A percentile compares a stretch with the other conserved stretches of the same genome.
These are phyloP conservation scores for Trematosphaeria pertusa DNA, from an alignment of 2,329 filamentous ascomycete genomes.

Conservation along the genomic window DNA sequence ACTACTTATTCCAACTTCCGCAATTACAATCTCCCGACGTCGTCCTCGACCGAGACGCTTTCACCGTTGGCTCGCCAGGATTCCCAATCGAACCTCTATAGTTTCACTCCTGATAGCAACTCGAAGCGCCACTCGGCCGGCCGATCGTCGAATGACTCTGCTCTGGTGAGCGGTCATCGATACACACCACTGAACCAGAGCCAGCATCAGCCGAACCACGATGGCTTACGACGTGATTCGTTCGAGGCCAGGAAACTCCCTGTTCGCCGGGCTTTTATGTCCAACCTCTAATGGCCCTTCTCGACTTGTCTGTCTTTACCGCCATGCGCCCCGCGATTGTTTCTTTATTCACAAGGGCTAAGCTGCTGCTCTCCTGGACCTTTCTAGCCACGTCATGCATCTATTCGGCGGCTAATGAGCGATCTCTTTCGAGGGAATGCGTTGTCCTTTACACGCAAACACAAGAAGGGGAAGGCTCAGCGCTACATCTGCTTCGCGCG, in stretches of 20 bases:
- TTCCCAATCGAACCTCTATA: constrained; percentile 48
- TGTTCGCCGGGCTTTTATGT: constrained; percentile 20
- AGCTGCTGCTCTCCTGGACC: no score
- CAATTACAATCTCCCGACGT: constrained; percentile 26
- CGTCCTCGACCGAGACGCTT: constrained; percentile 22
- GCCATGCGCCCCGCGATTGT: no score
- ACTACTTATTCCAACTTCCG: constrained; percentile 35
- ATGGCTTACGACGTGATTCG: constrained; percentile 19
- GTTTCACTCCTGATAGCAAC: constrained; percentile 45
- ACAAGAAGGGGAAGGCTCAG: constrained; percentile 2
- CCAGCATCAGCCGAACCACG: constrained; percentile 9
- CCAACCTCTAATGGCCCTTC: constrained; percentile 23
- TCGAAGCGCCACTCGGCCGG: constrained; percentile 37
- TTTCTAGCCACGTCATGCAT: no score
- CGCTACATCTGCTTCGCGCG: not conserved
- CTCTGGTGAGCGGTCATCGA: constrained; percentile 49
- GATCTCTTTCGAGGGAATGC: no score
- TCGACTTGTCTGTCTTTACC: constrained; percentile 10
- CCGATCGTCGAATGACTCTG: constrained; percentile 33
- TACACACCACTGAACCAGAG: constrained; percentile 36
- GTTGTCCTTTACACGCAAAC: no score
- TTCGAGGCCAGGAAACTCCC: constrained; percentile 10
- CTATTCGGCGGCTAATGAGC: no score
- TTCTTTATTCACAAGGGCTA: no score
- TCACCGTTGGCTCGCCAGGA: constrained; percentile 34